Conservation (phyloP, 306 rosid species). For the Vicia villosa region DNA sequence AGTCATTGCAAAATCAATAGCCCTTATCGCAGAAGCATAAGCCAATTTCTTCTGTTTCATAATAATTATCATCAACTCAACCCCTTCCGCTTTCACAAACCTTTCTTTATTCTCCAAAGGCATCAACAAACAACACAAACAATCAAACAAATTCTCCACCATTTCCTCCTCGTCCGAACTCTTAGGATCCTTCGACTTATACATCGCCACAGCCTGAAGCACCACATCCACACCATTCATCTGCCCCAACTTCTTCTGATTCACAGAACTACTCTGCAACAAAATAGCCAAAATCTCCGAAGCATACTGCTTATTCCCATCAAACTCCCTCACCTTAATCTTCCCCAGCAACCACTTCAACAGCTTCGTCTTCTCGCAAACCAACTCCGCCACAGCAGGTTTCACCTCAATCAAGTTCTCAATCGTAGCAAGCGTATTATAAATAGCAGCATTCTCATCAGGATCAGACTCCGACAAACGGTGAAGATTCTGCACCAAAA, state of each 20-base stretch:
- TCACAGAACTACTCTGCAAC: conserved; percentile 75
- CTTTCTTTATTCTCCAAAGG: conserved; percentile 93
- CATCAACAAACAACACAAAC: conserved; percentile 92
- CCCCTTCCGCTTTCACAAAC: conserved; percentile 96
- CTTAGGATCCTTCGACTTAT: conserved; percentile 87
- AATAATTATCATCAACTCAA: conserved; percentile 92
- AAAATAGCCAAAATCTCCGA: conserved; percentile 90
- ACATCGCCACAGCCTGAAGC: conserved; percentile 96
- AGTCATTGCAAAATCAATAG: conserved; percentile 96
- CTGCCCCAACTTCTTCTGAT: conserved; percentile 86
- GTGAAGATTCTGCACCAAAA: conserved; percentile 75
- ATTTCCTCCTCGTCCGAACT: conserved; percentile 88
- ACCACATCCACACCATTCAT: conserved; percentile 95
- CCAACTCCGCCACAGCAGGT: conserved; percentile 85
- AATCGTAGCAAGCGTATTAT: conserved; percentile 68
- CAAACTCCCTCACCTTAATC: conserved; percentile 91
- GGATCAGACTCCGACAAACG: conserved; percentile 70
- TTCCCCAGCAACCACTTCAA: conserved; percentile 82
- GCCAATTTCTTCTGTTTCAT: conserved; percentile 97
- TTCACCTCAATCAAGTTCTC: conserved; percentile 93
- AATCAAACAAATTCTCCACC: conserved; percentile 92
- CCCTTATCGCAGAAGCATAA: conserved; percentile 90
- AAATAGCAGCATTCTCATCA: conserved; percentile 74
- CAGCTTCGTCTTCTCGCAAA: conserved; percentile 80
- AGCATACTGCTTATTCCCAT: conserved; percentile 84